Base-by-base conservation (phyloP, 2,329 filamentous ascomycete species). In the Onygenales sp. region DNA sequence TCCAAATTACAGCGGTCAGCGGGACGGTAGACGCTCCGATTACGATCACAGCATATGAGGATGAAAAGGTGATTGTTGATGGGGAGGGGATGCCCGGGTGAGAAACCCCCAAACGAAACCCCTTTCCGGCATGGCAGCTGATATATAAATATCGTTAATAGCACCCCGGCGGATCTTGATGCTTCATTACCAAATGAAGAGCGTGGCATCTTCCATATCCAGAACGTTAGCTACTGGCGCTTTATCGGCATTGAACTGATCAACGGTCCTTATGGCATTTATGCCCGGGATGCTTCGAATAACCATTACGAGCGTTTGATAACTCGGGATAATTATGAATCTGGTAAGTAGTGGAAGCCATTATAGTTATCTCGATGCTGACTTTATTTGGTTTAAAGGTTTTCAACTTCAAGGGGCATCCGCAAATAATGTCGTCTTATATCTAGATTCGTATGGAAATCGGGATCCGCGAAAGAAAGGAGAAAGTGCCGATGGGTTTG, bases 401-500 rank as follows among this genome's bases (percentile, higher is more conserved):
- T 67, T 70, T 59, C 68, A 71, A 49, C 58, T 71, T 17, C 63
- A 71, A 54, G 68, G 69, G 0, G 58, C 61, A 34, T 59, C 61
- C 2, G 55, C 61, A 34, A 69, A 71, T 54, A 74, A 74, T 59
- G 65, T 66, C n/a, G 63, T 75, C 33, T 56, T 73, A 6, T 71
- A 72, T 52, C 64, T 75, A 0, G 72, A 75, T 61, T 74, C 72
- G 2, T 74, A 74, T 56, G 62, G 64, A 31, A 75, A 75, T 61
- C 69, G 71, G 0, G 72, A 75, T 45, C 75, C 75, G 4, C 70
- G 75, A 49, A 78, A 77, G 65, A 78, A 78, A 44, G 75, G 75
- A 11, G 75, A 78, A 61, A 74, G 70, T 40, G 75, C 76, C 8
- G 75, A 78, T 51, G 75, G 75, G 1, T 74, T 77, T 44, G 75